These are phyloP conservation scores for Populus simonii DNA, from an alignment of 345 rosid species.

Conservation along the genomic window DNA sequence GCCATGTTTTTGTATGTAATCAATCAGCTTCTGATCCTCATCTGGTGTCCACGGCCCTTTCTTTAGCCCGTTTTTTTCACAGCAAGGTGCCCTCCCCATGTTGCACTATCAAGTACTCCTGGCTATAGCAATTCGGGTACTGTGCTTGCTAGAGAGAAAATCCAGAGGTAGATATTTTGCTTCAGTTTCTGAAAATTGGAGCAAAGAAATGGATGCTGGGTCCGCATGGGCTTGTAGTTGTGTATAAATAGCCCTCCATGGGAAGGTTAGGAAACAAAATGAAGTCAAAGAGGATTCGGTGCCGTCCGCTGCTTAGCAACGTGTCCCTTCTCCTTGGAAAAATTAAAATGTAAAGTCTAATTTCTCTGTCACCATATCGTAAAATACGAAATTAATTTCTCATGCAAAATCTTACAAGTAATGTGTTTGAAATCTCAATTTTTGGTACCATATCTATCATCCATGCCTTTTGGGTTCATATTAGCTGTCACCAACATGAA, in stretches of 20 bases:
- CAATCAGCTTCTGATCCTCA: slow-evolving; percentile 30
- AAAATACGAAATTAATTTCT: not conserved
- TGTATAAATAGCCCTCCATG: slow-evolving; percentile 38
- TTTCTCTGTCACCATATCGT: not conserved
- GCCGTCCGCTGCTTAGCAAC: slow-evolving; percentile 74
- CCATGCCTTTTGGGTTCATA: slow-evolving; percentile 36
- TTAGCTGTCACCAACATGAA: slow-evolving; percentile 55
- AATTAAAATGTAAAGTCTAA: slow-evolving; percentile 6
- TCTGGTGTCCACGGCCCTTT: slow-evolving; percentile 35
- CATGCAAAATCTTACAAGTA: not conserved
- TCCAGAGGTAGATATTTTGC: not conserved
- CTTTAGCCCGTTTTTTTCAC: slow-evolving; percentile 27
- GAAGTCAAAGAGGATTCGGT: slow-evolving; percentile 78
- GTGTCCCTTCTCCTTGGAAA: slow-evolving; percentile 44
- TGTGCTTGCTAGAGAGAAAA: not conserved
- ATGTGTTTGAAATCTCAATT: not conserved
- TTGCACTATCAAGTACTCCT: not conserved
- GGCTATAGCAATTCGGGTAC: not conserved
- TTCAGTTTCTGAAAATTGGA: not conserved
- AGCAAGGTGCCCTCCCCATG: slow-evolving; percentile 31
- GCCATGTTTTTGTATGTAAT: slow-evolving; percentile 27
- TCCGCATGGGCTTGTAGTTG: slow-evolving; percentile 29
- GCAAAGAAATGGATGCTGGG: slow-evolving; percentile 20
- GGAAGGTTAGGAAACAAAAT: slow-evolving; percentile 20
- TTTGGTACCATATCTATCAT: slow-evolving; percentile 12